Evolutionary conservation across 148 eudicot species (phyloP), one percentile per base, ranked within the genome.

Genomic region (Spergularia bocconei): DNA sequence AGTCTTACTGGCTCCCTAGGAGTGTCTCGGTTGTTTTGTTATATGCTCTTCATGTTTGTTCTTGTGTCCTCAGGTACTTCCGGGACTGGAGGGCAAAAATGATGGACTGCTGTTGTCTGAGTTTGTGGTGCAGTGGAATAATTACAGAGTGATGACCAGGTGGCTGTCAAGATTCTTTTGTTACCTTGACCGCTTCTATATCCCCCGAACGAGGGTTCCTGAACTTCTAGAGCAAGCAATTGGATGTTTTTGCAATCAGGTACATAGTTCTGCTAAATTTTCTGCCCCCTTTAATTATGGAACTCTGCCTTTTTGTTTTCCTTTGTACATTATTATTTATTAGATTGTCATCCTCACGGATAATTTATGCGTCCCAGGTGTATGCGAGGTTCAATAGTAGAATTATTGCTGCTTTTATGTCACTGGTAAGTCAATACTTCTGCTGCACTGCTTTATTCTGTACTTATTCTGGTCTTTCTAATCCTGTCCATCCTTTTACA

Each of bases 91-190:
- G 63, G 68, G 75, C 51, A 84, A 81, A 67, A 58, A 41, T 61
- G 84, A 54, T 62, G 78, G 54, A 70, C 29, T 4, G 20, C 20
- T 84, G 74, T 72, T 84, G 79, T 75, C 65, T 56, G 86, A 81
- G 73, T 69, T 84, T 71, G 47, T 84, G 63, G 52, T 17, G 20
- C 82, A 77, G 68, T 81, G 86, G 86, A 38, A 48, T 54, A 72
- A 69, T 63, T 82, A 84, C 78, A 63, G 67, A 44, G 59, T 84
- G 56, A 80, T 84, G 78, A 67, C 72, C 36, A 70, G 67, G 67
- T 74, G 76, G 84, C 75, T 84, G 52, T 84, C 84, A 13, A 74
- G 81, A 64, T 80, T 80, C 77, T 84, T 84, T 69, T 59, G 67
- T 38, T 84, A 80, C 69, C 84, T 84, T 65, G 84, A 78, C 44